phyloP scores from a whole-genome alignment of 2,329 filamentous ascomycete species.

The Colletotrichum tabaci region DNA sequence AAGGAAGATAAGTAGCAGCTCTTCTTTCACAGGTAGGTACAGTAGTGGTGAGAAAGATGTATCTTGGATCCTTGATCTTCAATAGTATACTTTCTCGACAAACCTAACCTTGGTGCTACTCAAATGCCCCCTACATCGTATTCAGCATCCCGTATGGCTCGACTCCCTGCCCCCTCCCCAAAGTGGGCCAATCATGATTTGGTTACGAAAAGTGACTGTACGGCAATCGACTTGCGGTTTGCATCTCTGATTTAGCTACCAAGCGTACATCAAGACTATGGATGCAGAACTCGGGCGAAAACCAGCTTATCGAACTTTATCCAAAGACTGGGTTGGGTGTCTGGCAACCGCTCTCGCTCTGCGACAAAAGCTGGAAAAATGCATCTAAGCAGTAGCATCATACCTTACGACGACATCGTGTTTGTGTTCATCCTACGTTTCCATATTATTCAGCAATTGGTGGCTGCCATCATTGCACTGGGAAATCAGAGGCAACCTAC shows the following conservation, averaged over 20 bases:
- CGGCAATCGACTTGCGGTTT: neutral
- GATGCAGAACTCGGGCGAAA: neutral
- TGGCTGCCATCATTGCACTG: neutral
- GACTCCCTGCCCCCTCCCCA: neutral
- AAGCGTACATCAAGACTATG: neutral
- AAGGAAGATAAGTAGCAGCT: conserved; percentile 17
- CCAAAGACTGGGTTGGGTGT: too few species aligned
- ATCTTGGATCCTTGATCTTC: neutral
- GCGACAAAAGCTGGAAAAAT: neutral
- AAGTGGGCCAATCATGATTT: neutral
- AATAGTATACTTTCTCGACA: neutral
- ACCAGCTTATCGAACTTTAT: too few species aligned
- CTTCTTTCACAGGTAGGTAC: too few species aligned
- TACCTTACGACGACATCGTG: too few species aligned
- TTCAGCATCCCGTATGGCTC: neutral
- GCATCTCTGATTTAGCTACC: neutral
- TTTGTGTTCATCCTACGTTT: too few species aligned
- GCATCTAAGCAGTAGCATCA: too few species aligned
- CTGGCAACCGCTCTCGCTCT: neutral
- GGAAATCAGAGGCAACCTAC: too few species aligned
- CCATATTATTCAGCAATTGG: neutral
- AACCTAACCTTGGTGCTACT: neutral
- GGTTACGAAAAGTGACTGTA: neutral
- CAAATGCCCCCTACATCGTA: neutral
- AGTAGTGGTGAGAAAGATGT: too few species aligned